These are phyloP conservation scores for Fusarium napiforme DNA, from an alignment of 2,329 filamentous ascomycete genomes.

Conservation along the genomic window DNA sequence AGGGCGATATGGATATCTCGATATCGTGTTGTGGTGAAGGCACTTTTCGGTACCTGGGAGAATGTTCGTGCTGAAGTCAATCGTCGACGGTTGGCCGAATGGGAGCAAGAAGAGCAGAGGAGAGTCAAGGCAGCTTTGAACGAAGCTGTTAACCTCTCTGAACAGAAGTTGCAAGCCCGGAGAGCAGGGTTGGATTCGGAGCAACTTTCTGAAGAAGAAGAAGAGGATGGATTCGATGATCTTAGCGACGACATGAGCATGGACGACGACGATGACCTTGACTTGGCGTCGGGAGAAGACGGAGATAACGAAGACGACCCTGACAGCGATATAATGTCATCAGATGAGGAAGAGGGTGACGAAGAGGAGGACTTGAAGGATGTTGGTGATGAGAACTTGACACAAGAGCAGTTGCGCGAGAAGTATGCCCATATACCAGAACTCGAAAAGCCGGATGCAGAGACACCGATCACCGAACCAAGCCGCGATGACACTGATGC, in stretches of 20 bases:
- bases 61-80: slow-evolving; percentile 72
- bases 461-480: slow-evolving; percentile 37
- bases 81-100: slow-evolving; percentile 66
- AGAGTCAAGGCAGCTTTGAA: slow-evolving; percentile 76
- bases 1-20: slow-evolving; percentile 71
- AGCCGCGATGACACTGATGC: slow-evolving; percentile 39
- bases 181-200: slow-evolving; percentile 66
- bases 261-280: slow-evolving; percentile 48
- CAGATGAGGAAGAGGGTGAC: slow-evolving; percentile 70
- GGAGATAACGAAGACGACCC: slow-evolving; percentile 54
- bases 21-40: slow-evolving; percentile 77
- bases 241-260: slow-evolving; percentile 58
- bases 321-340: slow-evolving; percentile 67
- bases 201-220: slow-evolving; percentile 56
- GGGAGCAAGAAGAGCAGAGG: slow-evolving; percentile 73
- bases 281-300: slow-evolving; percentile 52
- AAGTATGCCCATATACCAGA: slow-evolving; percentile 76
- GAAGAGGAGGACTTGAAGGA: slow-evolving; percentile 66
- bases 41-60: slow-evolving; percentile 69
- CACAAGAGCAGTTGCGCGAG: slow-evolving; percentile 73
- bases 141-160: slow-evolving; percentile 77
- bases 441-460: slow-evolving; percentile 48
- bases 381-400: slow-evolving; percentile 71
- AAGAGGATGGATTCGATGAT: slow-evolving; percentile 59
- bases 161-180: slow-evolving; percentile 74